Base-by-base conservation (phyloP, 2,329 filamentous ascomycete species). In the Onygenales sp. region DNA sequence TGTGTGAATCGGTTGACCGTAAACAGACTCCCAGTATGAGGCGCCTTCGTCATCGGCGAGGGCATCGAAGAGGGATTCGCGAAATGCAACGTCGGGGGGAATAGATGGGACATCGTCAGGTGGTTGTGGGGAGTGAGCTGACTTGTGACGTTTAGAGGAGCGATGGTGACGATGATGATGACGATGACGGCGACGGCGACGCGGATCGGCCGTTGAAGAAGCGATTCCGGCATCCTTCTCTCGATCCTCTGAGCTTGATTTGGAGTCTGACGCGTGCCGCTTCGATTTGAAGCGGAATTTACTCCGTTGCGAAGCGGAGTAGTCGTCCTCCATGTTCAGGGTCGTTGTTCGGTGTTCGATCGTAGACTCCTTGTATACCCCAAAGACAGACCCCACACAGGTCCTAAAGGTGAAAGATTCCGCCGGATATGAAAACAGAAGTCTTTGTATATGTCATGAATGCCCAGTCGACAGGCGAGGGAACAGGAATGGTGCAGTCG, bases 31-130 rank as follows among this genome's bases (percentile, higher is more conserved):
- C 93, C 93, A 98, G 73, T 93, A 98, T 7, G 84, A 81, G 2
- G 93, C 93, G 46, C 92, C 93, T 72, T 98, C 93, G 66, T 97
- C 92, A 69, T 98, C 93, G 39, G 90, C 92, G 70, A 98, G 85
- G 35, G 93, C 93, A 69, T 98, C 93, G 72, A 97, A 97, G 5
- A 98, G 83, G 0, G 90, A 95, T 69, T 95, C 89, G 33, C 89
- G 85, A 68, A 98, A 98, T 0, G 92, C 89, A 0, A 79, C 76
- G 42, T 89, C 84, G 0, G 88, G 78, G 60, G 86, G 81, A 13
- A 87, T 74, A n/a, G 59, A 55, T 9, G 53, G 48, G 27, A 50
- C 42, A 6, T 21, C 42, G 43, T 9, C 53, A 27, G 17, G n/a
- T 5, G 45, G 21, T 27, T 43, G 50, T 32, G 43, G 7, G 43